Percentiles rank a stretch among this genome's conserved stretches.
Conservation (phyloP, 2,329 filamentous ascomycete species). For the Colletotrichum lindemuthianum region DNA sequence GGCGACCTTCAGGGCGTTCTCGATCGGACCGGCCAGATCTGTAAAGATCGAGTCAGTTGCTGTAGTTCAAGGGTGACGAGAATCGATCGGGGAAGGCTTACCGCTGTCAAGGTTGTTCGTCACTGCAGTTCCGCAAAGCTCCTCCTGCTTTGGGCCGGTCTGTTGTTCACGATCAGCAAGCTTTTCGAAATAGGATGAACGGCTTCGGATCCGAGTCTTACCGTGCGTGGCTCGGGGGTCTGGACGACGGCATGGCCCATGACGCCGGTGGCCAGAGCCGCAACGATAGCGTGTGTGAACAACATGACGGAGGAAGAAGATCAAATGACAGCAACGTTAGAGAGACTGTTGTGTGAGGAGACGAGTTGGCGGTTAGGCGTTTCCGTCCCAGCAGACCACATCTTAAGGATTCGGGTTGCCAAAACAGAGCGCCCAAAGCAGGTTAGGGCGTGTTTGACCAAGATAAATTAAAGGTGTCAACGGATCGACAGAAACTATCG, state of each 20-base stretch:
- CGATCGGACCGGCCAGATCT: conserved; percentile 43
- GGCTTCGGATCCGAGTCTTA: conserved; percentile 1
- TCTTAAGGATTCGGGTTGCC: neutral
- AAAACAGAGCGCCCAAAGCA: neutral
- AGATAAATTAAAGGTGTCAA: conserved; percentile 25
- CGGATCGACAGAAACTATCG: conserved; percentile 22
- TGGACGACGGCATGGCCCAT: conserved; percentile 26
- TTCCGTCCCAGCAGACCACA: too few relatives aligned
- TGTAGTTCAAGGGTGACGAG: neutral
- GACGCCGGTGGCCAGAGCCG: conserved; percentile 25
- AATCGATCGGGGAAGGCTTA: neutral
- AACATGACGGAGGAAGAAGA: conserved; percentile 10
- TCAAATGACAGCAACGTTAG: neutral
- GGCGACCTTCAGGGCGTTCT: conserved; percentile 40
- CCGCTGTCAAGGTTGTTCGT: conserved; percentile 38
- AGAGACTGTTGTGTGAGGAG: too few relatives aligned
- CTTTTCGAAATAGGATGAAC: too few relatives aligned
- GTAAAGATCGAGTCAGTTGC: neutral
- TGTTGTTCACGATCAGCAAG: conserved; percentile 12
- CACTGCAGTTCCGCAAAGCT: conserved; percentile 38
- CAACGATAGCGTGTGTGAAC: conserved; percentile 21
- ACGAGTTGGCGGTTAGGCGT: too few relatives aligned
- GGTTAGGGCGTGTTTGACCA: neutral
- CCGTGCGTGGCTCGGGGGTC: conserved; percentile 27
- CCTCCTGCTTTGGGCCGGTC: conserved; percentile 40